Evolutionary conservation across 768 basidiomycete species (phyloP), one percentile per base, ranked within the genome.

Genomic region (Boletus rubroflammeus): DNA sequence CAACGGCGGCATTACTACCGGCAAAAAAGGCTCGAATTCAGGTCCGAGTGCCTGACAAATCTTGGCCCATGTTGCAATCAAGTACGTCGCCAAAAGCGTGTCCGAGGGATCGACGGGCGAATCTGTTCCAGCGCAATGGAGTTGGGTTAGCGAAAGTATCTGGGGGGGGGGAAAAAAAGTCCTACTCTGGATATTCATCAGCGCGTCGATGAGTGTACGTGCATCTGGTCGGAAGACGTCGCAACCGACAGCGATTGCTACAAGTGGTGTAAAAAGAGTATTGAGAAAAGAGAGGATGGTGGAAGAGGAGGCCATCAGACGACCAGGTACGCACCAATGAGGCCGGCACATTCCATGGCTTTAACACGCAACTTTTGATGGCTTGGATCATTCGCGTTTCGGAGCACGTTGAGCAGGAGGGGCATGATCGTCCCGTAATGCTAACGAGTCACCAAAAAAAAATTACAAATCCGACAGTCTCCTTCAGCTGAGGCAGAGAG

Each of bases 291-390:
- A n/a, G n/a, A n/a, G n/a, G n/a, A n/a, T n/a, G n/a, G n/a, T n/a
- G n/a, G n/a, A n/a, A n/a, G n/a, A n/a, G n/a, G n/a, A n/a, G n/a
- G n/a, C n/a, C n/a, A 19, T 46, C 36, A 17, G n/a, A 32, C 17
- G 13, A 42, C 32, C 42, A 53, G 58, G 41, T 23, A 69, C 81
- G 17, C 38, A 92, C 92, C 92, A 56, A 92, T 87, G 21, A 93
- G 74, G 8, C 89, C 89, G 0, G 90, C 91, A 67, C 92, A 93
- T 65, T 95, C 93, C 89, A 96, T 93, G 0, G 90, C 90, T 65
- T 93, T 91, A 38, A 84, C 80, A 23, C 88, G 76, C 47, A 94
- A 63, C 64, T 84, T 86, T 25, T 78, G 75, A 67, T 88, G 85
- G 47, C 86, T 84, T 0, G 78, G 67, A 6, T 81, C 81, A 40